Percentiles rank a stretch among this genome's conserved stretches.
phyloP scores from a whole-genome alignment of 2,329 filamentous ascomycete genomes.

The Cladophialophora exuberans region DNA sequence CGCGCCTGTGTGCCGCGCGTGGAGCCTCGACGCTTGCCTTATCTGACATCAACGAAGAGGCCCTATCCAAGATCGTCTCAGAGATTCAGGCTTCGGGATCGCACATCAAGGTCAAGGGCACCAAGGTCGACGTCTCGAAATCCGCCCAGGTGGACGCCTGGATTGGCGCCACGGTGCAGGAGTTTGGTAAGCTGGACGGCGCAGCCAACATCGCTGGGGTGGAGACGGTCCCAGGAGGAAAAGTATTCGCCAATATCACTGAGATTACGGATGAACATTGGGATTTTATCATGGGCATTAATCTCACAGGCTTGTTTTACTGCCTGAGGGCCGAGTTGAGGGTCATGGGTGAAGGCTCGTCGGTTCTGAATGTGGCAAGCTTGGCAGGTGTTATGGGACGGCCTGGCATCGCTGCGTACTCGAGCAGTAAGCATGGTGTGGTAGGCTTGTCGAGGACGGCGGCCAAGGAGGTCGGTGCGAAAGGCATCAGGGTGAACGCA shows the following conservation, averaged over 20 bases:
- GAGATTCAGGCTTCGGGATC: constrained; percentile 15
- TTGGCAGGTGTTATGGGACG: constrained; percentile 43
- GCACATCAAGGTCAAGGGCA: constrained; percentile 16
- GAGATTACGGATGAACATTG: constrained; percentile 46
- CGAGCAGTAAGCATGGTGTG: constrained; percentile 47
- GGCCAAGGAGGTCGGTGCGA: constrained; percentile 39
- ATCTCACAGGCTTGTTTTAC: constrained; percentile 46
- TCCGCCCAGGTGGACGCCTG: constrained; percentile 25
- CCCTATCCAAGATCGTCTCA: constrained; percentile 35
- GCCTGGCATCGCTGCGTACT: constrained; percentile 47
- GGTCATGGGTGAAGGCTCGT: constrained; percentile 43
- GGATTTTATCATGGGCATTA: constrained; percentile 47
- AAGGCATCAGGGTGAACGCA: constrained; percentile 43
- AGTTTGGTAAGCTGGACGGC: constrained; percentile 30
- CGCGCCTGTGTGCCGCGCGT: constrained; percentile 47
- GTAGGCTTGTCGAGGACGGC: constrained; percentile 49
- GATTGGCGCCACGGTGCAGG: constrained; percentile 27
- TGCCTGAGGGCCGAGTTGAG: constrained; percentile 46
- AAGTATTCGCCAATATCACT: constrained; percentile 48
- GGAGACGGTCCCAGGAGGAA: constrained; percentile 42
- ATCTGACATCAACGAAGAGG: constrained; percentile 49
- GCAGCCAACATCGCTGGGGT: constrained; percentile 33
- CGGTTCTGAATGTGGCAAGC: constrained; percentile 49
- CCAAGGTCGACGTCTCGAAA: constrained; percentile 24
- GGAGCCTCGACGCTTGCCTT: constrained; percentile 52